Base-by-base conservation (phyloP, 2,329 filamentous ascomycete genomes). In the Hymenoscyphus scutula region DNA sequence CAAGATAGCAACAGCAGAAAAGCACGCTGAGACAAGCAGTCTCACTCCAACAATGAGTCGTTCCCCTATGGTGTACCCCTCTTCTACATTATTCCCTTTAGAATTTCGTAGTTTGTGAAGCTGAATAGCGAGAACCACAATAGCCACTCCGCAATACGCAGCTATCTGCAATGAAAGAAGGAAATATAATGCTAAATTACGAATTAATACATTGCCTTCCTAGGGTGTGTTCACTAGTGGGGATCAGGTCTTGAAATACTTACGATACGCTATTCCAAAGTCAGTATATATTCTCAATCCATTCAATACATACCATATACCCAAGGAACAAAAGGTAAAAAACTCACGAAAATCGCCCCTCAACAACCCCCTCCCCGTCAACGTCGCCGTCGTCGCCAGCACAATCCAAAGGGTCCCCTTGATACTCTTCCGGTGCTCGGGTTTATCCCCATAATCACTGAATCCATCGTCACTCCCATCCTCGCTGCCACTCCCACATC, bases 321-420 rank as follows among this genome's bases (percentile, higher is more conserved):
- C 38, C 56, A 1, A 17, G 13, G n/a, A n/a, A n/a, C n/a, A n/a
- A n/a, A 8, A 34, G 32, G 32, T 10, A 13, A 25, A 23, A 23
- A 38, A 69, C 71, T 66, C 63, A 72, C 71, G 64, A 70, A 72
- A 71, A 54, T 60, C 62, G 53, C 57, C 62, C 11, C 62, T 69
- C 60, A 73, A 63, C 15, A 72, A 25, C 58, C 65, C 68, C 62
- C 71, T 66, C 56, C 62, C 67, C 37, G 58, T 58, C 32, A 71
- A 48, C 45, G 68, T 71, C 23, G 64, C 64, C 29, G 60, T 61
- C 19, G 64, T 61, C 45, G 57, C 62, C 29, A 70, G 58, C 23
- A 66, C 41, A 30, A 68, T 57, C 68, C 69, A 71, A 25, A 67
- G 8, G 32, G 37, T 59, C 4, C 64, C 61, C 60, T 62, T 68